Conservation (phyloP, 805 yeast species). For the Scheffersomyces coipomensis region DNA sequence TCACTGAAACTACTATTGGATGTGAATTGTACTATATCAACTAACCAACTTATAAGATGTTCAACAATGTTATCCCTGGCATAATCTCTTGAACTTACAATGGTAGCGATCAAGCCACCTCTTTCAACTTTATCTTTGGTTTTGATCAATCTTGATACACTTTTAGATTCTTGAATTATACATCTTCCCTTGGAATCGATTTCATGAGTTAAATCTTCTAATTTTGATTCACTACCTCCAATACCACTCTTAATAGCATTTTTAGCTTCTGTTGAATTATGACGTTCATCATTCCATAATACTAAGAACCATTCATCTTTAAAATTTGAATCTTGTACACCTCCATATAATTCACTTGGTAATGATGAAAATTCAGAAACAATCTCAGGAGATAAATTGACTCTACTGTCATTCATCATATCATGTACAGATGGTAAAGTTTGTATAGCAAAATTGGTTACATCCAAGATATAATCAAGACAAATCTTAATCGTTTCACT, state of each 20-base stretch:
- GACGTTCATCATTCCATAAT: conserved; percentile 81
- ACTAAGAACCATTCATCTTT: conserved; percentile 43
- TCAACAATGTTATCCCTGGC: conserved; percentile 47
- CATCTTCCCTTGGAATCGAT: conserved; percentile 54
- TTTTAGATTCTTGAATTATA: conserved; percentile 34
- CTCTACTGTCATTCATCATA: conserved; percentile 21
- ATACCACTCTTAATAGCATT: conserved; percentile 41
- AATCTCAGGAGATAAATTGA: conserved; percentile 18
- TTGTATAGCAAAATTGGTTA: conserved; percentile 35
- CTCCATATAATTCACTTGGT: conserved; percentile 30
- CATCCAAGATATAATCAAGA: conserved; percentile 45
- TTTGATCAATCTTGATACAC: conserved; percentile 20
- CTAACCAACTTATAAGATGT: conserved; percentile 52
- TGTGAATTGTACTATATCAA: conserved; percentile 28
- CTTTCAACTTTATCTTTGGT: conserved; percentile 40
- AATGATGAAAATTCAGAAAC: conserved; percentile 32
- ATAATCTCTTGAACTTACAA: conserved; percentile 51
- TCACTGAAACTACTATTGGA: conserved; percentile 22
- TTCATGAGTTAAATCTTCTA: conserved; percentile 37
- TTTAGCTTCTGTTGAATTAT: conserved; percentile 56
- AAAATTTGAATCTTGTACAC: conserved; percentile 30
- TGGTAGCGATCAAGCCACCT: conserved; percentile 56
- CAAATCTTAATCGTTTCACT: conserved; percentile 27
- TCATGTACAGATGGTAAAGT: conserved; percentile 40
- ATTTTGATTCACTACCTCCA: conserved; percentile 20